Conservation (phyloP, 768 basidiomycete species). For the Calocera viscosa region DNA sequence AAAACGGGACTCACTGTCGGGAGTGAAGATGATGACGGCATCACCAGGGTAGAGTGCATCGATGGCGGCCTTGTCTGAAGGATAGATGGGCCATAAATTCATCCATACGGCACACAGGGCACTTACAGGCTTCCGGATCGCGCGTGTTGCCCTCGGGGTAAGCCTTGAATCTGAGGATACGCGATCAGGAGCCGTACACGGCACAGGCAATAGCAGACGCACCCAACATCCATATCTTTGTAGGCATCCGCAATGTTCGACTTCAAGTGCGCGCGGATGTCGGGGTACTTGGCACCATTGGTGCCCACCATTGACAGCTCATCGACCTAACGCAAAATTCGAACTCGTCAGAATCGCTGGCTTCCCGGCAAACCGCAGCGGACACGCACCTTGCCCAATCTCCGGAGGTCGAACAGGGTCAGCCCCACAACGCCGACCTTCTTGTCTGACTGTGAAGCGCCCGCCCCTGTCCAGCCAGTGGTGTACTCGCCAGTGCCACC, state of each 20-base stretch:
- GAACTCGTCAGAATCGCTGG: background rate
- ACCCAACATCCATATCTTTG: constrained; percentile 78
- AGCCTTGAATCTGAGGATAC: constrained; percentile 49
- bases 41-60: constrained; percentile 65
- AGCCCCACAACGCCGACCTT: constrained; percentile 65
- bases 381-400: constrained; percentile 55
- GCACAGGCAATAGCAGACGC: constrained; percentile 23
- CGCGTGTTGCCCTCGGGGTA: constrained; percentile 59
- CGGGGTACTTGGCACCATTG: constrained; percentile 73
- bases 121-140: constrained; percentile 73
- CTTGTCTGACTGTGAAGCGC: constrained; percentile 91
- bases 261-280: constrained; percentile 64
- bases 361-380: background rate
- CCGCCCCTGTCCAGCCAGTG: constrained; percentile 83
- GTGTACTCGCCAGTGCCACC: constrained; percentile 74
- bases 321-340: constrained; percentile 39
- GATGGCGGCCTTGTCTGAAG: constrained; percentile 68
- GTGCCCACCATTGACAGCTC: constrained; percentile 80
- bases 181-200: background rate
- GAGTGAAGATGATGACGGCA: constrained; percentile 88
- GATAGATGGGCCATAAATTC: background rate
- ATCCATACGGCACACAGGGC: constrained; percentile 1
- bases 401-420: constrained; percentile 78
- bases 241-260: constrained; percentile 75
- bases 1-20: constrained; percentile 50